Evolutionary conservation across 2,329 filamentous ascomycete species (phyloP).

Genomic region (Fusarium globosum): DNA sequence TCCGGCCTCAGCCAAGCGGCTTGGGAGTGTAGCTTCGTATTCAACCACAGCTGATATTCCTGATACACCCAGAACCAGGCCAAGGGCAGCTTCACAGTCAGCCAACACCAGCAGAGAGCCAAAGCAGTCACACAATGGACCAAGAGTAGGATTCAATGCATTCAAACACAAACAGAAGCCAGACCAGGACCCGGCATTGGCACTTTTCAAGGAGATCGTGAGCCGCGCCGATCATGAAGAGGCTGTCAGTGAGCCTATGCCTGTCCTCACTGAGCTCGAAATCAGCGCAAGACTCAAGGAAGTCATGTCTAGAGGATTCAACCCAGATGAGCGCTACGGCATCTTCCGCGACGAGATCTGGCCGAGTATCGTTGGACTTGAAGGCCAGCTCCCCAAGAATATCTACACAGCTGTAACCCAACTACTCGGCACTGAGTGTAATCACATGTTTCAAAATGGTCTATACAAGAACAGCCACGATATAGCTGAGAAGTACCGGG

Average conservation of each 20-base stretch:
- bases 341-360: slow-evolving; percentile 46
- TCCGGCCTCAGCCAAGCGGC: slow-evolving; percentile 26
- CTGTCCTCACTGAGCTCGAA: slow-evolving; percentile 45
- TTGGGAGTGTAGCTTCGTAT: slow-evolving; percentile 40
- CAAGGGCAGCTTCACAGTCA: slow-evolving; percentile 7
- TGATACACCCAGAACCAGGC: slow-evolving; percentile 3
- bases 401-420: slow-evolving; percentile 39
- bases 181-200: slow-evolving; percentile 44
- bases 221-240: slow-evolving; percentile 18
- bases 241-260: background rate
- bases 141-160: background rate
- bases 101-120: slow-evolving; percentile 13
- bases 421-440: slow-evolving; percentile 38
- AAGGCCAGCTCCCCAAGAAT: slow-evolving; percentile 45
- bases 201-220: slow-evolving; percentile 53
- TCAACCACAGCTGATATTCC: slow-evolving; percentile 38
- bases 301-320: slow-evolving; percentile 30
- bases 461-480: slow-evolving; percentile 32
- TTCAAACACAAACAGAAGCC: slow-evolving; percentile 12
- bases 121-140: background rate
- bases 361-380: slow-evolving; percentile 45
- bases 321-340: slow-evolving; percentile 34
- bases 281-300: slow-evolving; percentile 47
- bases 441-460: slow-evolving; percentile 33
- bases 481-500: slow-evolving; percentile 42